Conservation (phyloP, 176 grass and related monocot species). For the Thalia dealbata region DNA sequence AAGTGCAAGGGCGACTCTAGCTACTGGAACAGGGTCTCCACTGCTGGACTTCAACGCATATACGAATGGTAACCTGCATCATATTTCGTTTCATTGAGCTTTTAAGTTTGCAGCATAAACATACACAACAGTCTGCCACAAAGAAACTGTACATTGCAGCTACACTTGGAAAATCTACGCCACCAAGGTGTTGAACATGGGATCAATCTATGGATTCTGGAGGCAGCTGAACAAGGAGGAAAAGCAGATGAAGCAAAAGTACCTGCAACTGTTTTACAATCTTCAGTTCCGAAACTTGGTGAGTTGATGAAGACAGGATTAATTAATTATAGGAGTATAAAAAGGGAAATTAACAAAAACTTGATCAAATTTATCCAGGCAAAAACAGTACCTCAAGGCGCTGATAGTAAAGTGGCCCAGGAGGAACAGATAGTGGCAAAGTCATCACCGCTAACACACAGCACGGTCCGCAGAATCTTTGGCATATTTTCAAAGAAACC, state of each 20-base stretch:
- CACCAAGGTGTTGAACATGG: slow-evolving; percentile 72
- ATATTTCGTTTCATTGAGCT: neutral
- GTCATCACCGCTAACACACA: slow-evolving; percentile 30
- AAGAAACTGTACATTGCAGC: slow-evolving; percentile 25
- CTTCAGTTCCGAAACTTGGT: slow-evolving; percentile 77
- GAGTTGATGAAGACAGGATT: slow-evolving; percentile 2
- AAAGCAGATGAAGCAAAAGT: slow-evolving; percentile 46
- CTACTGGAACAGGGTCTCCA: slow-evolving; percentile 94
- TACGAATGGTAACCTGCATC: slow-evolving; percentile 52
- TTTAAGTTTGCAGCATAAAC: neutral
- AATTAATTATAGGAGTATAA: neutral
- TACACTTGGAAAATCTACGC: slow-evolving; percentile 99
- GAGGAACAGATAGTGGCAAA: slow-evolving; percentile 6
- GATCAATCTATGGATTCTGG: slow-evolving; percentile 75
- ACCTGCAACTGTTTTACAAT: slow-evolving; percentile 79
- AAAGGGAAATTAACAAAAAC: neutral
- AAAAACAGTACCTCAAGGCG: slow-evolving; percentile 27
- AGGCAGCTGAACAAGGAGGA: slow-evolving; percentile 70
- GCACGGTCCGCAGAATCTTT: slow-evolving; percentile 44
- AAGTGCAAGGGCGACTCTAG: slow-evolving; percentile 64
- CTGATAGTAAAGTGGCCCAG: slow-evolving; percentile 23
- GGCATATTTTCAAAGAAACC: slow-evolving; percentile 44
- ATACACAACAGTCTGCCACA: neutral
- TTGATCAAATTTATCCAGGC: slow-evolving; percentile 18
- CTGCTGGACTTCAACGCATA: slow-evolving; percentile 75